Evolutionary conservation across 192 early-diverging fungal species (phyloP), one percentile per base, ranked within the genome.

Genomic region (Umbelopsis sp.): DNA sequence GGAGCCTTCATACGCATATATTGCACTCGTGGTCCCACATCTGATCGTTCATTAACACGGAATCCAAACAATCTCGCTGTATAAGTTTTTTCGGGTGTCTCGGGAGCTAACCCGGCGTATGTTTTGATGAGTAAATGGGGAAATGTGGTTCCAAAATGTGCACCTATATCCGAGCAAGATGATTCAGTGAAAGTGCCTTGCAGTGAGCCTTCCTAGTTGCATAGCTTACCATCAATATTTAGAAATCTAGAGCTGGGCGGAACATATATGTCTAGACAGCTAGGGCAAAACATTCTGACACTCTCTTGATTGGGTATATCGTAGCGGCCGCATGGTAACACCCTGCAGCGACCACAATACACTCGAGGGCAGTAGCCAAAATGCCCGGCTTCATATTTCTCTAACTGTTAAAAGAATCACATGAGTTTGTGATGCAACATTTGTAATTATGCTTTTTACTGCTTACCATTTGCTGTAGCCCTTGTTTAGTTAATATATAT

Each of bases 71-170:
- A 87, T n/a, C 82, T 86, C 23, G 94, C 94, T 7, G 82, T 78
- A 81, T 97, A 98, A 23, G 92, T 84, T 30, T 83, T 82, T 47
- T 76, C 69, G 58, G 75, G 74, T 5, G 82, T 75, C 25, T 71
- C 68, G 65, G 91, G 93, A 15, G 91, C 78, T 41, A 93, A 72
- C 44, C 92, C 87, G 0, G 95, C 91, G 83, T 90, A 97, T 10
- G 90, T 90, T 79, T 93, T 87, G 79, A 97, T 92, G 52, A 98
- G 88, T 71, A 99, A 81, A 75, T 96, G 91, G 11, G 96, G 91
- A 78, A 99, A 97, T 4, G 95, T 96, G 18, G 98, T 93, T 37
- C 97, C 97, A 85, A 99, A 99, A 77, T 90, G 92, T 41, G 96
- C 93, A 64, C 98, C 94, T 88, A 79, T 18, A 46, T 71, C 37